Conservation (phyloP, 2,329 filamentous ascomycete genomes). For the Paracorniculantispora psalliotae region DNA sequence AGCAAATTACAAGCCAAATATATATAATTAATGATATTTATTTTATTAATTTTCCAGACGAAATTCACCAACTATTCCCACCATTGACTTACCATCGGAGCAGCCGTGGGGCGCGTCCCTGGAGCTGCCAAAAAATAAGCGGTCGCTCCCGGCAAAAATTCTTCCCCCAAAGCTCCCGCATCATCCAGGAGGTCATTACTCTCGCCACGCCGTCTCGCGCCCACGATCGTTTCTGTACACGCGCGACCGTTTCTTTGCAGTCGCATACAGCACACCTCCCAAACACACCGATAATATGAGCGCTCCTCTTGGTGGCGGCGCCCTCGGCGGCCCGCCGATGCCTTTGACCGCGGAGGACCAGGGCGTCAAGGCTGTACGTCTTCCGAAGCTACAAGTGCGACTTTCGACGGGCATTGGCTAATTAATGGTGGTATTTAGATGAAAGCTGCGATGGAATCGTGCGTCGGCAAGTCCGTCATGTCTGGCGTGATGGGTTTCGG, state of each 20-base stretch:
- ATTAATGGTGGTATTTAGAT: constrained; percentile 49
- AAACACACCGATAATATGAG: constrained; percentile 30
- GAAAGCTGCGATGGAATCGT: constrained; percentile 84
- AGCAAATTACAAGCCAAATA: neutral
- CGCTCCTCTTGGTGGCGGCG: constrained; percentile 25
- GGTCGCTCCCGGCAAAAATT: constrained; percentile 38
- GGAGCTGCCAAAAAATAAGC: constrained; percentile 22
- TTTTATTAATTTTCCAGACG: neutral
- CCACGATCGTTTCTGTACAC: neutral
- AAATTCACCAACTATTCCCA: too few relatives aligned
- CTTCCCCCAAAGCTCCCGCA: constrained; percentile 23
- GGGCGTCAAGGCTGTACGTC: constrained; percentile 45
- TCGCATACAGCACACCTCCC: neutral
- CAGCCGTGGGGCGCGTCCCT: neutral
- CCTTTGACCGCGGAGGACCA: constrained; percentile 40
- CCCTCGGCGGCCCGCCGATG: constrained; percentile 16
- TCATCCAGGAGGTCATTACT: constrained; percentile 14
- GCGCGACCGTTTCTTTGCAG: neutral
- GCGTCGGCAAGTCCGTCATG: constrained; percentile 80
- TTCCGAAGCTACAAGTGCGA: constrained; percentile 2
- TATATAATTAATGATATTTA: neutral
- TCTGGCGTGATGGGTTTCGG: constrained; percentile 92
- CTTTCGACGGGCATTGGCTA: constrained; percentile 2
- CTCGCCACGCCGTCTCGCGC: constrained; percentile 14
- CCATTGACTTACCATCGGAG: neutral